Evolutionary conservation across 345 rosid genomes (phyloP), one percentile per base, ranked within the genome.

Genomic region (Firmiana major): DNA sequence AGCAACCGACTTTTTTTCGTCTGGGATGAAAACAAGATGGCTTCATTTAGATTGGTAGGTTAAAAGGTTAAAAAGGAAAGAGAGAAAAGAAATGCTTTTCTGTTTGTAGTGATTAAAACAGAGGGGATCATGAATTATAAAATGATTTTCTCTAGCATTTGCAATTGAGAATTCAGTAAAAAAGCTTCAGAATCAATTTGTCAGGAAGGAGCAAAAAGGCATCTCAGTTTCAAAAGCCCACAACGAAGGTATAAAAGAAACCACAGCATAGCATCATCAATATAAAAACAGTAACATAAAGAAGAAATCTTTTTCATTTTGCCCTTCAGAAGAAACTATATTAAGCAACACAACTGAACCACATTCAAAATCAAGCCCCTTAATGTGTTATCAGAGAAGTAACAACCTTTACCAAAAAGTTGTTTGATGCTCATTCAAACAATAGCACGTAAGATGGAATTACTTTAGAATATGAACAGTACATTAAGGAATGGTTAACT

Each of bases 361-460:
- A 43, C 7, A 31, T 38, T 51, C 43, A 63, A 73, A 45, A 66
- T 26, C 70, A 73, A 34, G 38, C 68, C 17, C 22, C 65, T 9
- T 3, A 6, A 60, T n/a, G 12, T 28, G 16, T 31, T 62, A 60
- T 53, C 4, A 28, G 5, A 49, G 24, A 46, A 81, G 46, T 60
- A 36, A 34, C 31, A 42, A 71, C 63, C 15, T 19, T 79, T 24
- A 34, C 6, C 49, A 19, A 59, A 71, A 73, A 17, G n/a, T 69
- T n/a, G 54, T 58, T 76, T 66, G 68, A 12, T 45, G 9, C 21
- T 24, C 55, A 66, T 80, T 40, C 45, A 60, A 66, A 38, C 54
- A 57, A 45, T 48, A 5, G 53, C 11, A 21, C 3, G 46, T 13
- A 31, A 11, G 46, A 59, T 43, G 0, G 34, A 58, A 16, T 62